phyloP scores from a whole-genome alignment of 768 basidiomycete species.

The Amanita polypyramis region DNA sequence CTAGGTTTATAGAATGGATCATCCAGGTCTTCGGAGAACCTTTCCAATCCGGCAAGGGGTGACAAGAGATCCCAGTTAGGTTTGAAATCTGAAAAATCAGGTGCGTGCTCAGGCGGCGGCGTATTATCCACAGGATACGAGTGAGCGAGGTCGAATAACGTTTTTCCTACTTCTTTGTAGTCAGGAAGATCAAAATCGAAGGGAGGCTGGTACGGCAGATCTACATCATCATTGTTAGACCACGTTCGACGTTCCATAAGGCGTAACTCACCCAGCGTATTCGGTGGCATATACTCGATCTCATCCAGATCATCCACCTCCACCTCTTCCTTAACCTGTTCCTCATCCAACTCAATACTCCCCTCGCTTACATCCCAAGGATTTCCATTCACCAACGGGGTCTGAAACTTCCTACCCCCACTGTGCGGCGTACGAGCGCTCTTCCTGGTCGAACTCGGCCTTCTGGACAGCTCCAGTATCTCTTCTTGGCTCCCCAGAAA shows the following conservation, averaged over 20 bases:
- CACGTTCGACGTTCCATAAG: background rate
- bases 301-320: conserved; percentile 28
- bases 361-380: conserved; percentile 71
- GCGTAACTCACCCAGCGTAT: conserved; percentile 22
- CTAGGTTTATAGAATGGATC: background rate
- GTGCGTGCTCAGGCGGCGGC: conserved; percentile 19
- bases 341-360: conserved; percentile 23
- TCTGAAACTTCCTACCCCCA: conserved; percentile 44
- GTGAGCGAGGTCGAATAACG: conserved; percentile 23
- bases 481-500: conserved; percentile 16
- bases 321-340: conserved; percentile 17
- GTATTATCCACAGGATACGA: conserved; percentile 22
- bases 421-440: conserved; percentile 47
- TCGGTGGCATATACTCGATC: conserved; percentile 44
- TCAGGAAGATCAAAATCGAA: conserved; percentile 35
- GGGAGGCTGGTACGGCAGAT: conserved; percentile 31
- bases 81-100: conserved; percentile 16
- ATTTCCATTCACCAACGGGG: conserved; percentile 53
- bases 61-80: conserved; percentile 20
- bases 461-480: conserved; percentile 32
- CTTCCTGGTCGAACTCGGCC: conserved; percentile 62
- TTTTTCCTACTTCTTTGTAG: conserved; percentile 29
- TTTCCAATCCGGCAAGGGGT: background rate
- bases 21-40: background rate
- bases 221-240: conserved; percentile 13